phyloP scores from a whole-genome alignment of 768 basidiomycete genomes.

The Dentipellis fragilis region DNA sequence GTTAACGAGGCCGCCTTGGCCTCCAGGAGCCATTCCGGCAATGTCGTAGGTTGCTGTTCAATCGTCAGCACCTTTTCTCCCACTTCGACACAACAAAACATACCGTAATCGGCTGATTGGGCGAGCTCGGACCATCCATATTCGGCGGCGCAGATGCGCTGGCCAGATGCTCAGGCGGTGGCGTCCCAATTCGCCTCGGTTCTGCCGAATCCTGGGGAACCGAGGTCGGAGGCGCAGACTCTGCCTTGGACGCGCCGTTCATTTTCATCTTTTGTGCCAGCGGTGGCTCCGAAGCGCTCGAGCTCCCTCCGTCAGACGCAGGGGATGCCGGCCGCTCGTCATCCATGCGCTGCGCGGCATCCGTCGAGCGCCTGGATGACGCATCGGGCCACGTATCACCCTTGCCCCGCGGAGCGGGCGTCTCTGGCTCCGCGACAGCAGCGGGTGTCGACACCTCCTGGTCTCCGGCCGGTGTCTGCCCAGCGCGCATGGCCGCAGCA shows the following conservation, averaged over 20 bases:
- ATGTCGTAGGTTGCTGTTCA: conserved; percentile 16
- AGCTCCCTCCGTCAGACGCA: conserved; percentile 46
- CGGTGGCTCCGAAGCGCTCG: conserved; percentile 66
- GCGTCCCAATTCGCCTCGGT: too few species aligned
- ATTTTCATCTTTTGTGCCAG: conserved; percentile 57
- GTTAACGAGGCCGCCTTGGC: conserved; percentile 61
- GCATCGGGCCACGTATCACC: conserved; percentile 27
- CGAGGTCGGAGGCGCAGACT: conserved; percentile 19
- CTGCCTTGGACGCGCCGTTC: conserved; percentile 37
- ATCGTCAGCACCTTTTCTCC: not conserved
- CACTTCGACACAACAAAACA: conserved; percentile 4
- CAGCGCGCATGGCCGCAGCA: conserved; percentile 36
- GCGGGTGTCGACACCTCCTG: conserved; percentile 20
- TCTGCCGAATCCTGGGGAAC: conserved; percentile 6
- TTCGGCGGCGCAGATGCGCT: conserved; percentile 6
- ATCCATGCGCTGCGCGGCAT: conserved; percentile 18
- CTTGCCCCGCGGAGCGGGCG: conserved; percentile 33
- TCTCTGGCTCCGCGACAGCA: conserved; percentile 35
- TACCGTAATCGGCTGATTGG: conserved; percentile 5
- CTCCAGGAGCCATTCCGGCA: conserved; percentile 60
- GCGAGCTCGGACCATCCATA: conserved; percentile 7
- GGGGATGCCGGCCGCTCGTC: conserved; percentile 57
- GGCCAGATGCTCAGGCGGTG: conserved; percentile 11
- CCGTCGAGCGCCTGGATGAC: not conserved
- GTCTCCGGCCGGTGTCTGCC: conserved; percentile 26